phyloP scores from a whole-genome alignment of 2,329 filamentous ascomycete species.

The Fusarium sp. region DNA sequence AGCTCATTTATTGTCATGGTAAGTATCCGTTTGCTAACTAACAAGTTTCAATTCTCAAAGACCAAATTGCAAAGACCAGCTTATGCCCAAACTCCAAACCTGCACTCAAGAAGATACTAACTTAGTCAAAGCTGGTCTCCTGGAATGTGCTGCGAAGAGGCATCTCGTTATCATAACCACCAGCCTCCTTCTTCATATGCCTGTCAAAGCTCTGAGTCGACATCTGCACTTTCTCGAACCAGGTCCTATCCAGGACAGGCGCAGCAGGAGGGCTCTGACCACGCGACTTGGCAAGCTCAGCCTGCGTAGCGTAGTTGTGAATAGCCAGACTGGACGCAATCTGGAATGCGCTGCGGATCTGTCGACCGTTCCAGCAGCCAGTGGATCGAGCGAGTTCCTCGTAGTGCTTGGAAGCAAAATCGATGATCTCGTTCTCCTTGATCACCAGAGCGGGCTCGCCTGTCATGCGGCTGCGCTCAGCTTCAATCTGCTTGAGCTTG shows the following conservation, averaged over 20 bases:
- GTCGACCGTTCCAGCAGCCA: conserved; percentile 53
- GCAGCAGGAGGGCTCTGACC: conserved; percentile 51
- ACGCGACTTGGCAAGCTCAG: conserved; percentile 45
- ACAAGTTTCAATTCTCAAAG: neutral
- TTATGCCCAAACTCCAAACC: neutral
- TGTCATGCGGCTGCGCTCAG: conserved; percentile 50
- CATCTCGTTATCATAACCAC: conserved; percentile 48
- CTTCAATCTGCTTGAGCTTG: conserved; percentile 53
- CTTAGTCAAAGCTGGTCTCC: conserved; percentile 30
- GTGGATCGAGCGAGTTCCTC: conserved; percentile 45
- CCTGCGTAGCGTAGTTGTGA: conserved; percentile 49
- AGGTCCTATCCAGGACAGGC: conserved; percentile 51
- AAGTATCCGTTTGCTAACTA: neutral
- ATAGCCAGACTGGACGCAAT: conserved; percentile 53
- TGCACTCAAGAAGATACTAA: fast-evolving
- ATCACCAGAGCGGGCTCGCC: conserved; percentile 51
- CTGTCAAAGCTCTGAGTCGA: conserved; percentile 56
- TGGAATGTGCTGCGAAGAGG: conserved; percentile 51
- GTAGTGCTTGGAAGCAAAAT: conserved; percentile 52
- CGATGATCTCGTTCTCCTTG: conserved; percentile 50
- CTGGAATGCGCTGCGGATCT: conserved; percentile 54
- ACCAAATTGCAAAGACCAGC: neutral
- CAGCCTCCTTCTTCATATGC: conserved; percentile 55
- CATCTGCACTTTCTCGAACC: conserved; percentile 58
- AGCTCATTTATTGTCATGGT: neutral